These are phyloP conservation scores for Cryomyces minteri DNA, from an alignment of 495 filamentous ascomycete species.

Conservation along the genomic window DNA sequence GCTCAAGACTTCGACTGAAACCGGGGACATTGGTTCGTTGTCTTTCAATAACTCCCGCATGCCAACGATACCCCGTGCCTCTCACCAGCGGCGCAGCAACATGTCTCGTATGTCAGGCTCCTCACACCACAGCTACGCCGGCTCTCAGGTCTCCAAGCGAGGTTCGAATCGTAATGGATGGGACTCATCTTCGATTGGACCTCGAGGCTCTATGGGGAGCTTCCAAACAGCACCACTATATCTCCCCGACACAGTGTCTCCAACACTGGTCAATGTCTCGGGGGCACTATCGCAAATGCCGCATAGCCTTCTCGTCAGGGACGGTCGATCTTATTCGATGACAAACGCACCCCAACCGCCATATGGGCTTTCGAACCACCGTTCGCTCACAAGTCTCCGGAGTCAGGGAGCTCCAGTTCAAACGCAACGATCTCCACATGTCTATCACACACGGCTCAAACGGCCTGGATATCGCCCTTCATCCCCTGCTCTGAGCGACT, in stretches of 20 bases:
- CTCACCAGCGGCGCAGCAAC: slow-evolving; percentile 12
- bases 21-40: slow-evolving; percentile 46
- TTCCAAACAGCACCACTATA: neutral
- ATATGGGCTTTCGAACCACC: slow-evolving; percentile 30
- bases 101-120: slow-evolving; percentile 11
- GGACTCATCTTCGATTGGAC: slow-evolving; percentile 2
- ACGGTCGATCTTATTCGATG: slow-evolving; percentile 38
- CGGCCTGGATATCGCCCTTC: slow-evolving; percentile 44
- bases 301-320: slow-evolving; percentile 4
- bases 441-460: slow-evolving; percentile 44
- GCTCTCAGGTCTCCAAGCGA: slow-evolving; percentile 1
- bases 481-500: slow-evolving; percentile 39
- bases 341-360: slow-evolving; percentile 29
- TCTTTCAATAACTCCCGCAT: slow-evolving; percentile 32
- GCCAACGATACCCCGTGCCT: slow-evolving; percentile 9
- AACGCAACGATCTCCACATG: slow-evolving; percentile 41
- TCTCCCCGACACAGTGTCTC: neutral
- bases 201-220: neutral
- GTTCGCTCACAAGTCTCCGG: slow-evolving; percentile 33
- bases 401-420: slow-evolving; percentile 22
- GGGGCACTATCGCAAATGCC: neutral
- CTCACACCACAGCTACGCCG: slow-evolving; percentile 5
- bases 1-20: slow-evolving; percentile 52
- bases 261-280: neutral
- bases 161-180: slow-evolving; percentile 5